Evolutionary conservation across 1,284 basidiomycete genomes (phyloP).

Genomic region (Pseudozyma thailandica): DNA sequence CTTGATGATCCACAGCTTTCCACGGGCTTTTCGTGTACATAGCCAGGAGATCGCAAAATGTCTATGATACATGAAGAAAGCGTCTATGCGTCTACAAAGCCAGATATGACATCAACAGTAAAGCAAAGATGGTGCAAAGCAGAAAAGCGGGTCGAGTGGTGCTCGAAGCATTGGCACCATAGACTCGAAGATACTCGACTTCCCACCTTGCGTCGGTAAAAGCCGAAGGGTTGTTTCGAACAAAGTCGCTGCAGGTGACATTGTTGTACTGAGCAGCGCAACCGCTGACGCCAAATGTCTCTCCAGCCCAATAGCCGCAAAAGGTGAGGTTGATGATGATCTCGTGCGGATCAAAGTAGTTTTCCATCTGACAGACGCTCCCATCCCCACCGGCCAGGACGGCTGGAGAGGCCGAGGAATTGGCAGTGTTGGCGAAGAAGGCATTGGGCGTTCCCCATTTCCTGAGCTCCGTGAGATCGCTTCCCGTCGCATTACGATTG

Average conservation of each 20-base stretch:
- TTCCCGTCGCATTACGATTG: constrained; percentile 40
- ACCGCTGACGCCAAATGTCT: constrained; percentile 33
- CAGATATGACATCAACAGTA: constrained; percentile 6
- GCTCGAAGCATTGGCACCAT: constrained; percentile 25
- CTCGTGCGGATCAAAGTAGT: constrained; percentile 52
- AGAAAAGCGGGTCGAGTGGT: constrained; percentile 1
- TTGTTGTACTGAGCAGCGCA: constrained; percentile 24
- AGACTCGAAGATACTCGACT: constrained; percentile 58
- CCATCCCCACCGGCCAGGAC: constrained; percentile 15
- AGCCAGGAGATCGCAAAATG: too few species aligned
- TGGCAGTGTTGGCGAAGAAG: constrained; percentile 50
- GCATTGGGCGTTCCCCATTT: constrained; percentile 52
- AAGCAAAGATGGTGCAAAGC: constrained; percentile 2
- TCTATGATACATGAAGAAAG: too few species aligned
- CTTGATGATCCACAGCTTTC: too few species aligned
- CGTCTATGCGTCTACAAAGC: background rate
- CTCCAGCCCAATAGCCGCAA: constrained; percentile 46
- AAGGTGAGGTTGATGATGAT: constrained; percentile 57
- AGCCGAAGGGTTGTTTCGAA: constrained; percentile 40
- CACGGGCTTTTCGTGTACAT: too few species aligned
- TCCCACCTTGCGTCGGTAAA: constrained; percentile 58
- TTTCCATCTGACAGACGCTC: constrained; percentile 41
- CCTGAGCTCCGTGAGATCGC: constrained; percentile 28
- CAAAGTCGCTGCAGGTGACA: constrained; percentile 50
- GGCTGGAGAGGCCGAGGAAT: constrained; percentile 14